A percentile compares a stretch with the other conserved stretches of the same genome.
Evolutionary conservation across 768 basidiomycete species (phyloP).

Genomic region (Clitopilus hobsonii): DNA sequence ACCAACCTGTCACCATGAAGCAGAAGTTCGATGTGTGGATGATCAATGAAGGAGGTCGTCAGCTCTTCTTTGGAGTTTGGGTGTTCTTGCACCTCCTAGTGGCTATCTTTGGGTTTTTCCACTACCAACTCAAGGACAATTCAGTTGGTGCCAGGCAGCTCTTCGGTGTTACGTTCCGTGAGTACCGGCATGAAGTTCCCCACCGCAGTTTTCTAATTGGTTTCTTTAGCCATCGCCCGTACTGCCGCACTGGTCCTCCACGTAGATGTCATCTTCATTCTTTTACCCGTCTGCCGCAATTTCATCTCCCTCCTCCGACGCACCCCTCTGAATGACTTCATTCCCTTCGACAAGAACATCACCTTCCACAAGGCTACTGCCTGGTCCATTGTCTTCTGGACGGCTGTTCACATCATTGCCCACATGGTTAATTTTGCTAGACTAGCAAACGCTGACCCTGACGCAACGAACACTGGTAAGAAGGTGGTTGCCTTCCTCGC

Average conservation of each 20-base stretch:
- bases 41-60: slow-evolving; percentile 86
- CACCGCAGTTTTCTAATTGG: slow-evolving; percentile 27
- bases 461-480: slow-evolving; percentile 48
- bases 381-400: slow-evolving; percentile 83
- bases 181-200: slow-evolving; percentile 26
- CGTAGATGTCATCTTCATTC: slow-evolving; percentile 88
- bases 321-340: slow-evolving; percentile 78
- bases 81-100: slow-evolving; percentile 79
- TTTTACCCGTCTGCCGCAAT: slow-evolving; percentile 93
- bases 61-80: slow-evolving; percentile 78
- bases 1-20: slow-evolving; percentile 32
- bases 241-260: slow-evolving; percentile 87
- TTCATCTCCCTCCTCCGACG: slow-evolving; percentile 87
- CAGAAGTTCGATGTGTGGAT: slow-evolving; percentile 74
- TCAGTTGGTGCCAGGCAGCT: slow-evolving; percentile 54
- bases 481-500: slow-evolving; percentile 66
- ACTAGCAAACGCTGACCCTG: slow-evolving; percentile 52
- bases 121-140: slow-evolving; percentile 82
- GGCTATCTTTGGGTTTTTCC: slow-evolving; percentile 66
- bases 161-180: slow-evolving; percentile 80
- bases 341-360: slow-evolving; percentile 93
- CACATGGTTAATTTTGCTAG: slow-evolving; percentile 84
- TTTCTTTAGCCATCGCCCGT: slow-evolving; percentile 70
- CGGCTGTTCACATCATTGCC: slow-evolving; percentile 70
- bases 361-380: slow-evolving; percentile 87